Base-by-base conservation (phyloP, 2,329 filamentous ascomycete genomes). In the Monilinia laxa region DNA sequence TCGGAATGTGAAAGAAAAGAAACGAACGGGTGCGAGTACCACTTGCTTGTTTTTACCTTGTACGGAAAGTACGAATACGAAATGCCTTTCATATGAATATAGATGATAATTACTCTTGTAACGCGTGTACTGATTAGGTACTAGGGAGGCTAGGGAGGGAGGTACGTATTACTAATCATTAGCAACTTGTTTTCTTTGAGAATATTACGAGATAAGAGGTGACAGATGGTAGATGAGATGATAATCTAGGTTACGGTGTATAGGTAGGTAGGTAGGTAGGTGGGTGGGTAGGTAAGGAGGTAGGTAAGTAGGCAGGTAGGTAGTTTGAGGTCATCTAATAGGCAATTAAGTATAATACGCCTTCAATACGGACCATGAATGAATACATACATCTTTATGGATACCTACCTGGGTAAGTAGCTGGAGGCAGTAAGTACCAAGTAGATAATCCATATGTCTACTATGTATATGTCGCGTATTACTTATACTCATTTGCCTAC, bases 1-100 rank as follows among this genome's bases (percentile, higher is more conserved):
- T 62, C 58, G 45, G 58, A 60, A 51, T 40, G 28, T 60, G 28
- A 60, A 25, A 60, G 57, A 47, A 42, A 9, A 35, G 42, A 60
- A 60, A 49, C 25, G 42, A 49, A 59, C 35, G 40, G 56, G 56
- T 28, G 28, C 28, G 28, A 28, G 28, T 28, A 28, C 28, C 28
- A 28, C 28, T 28, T 28, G 4, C 28, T 28, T 28, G 28, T 28
- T 47, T 47, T 20, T 47, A n/a, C 6, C 18, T 20, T 47, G 9
- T 20, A 47, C 20, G 5, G 40, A 58, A 45, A 12, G 4, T 58
- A 47, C 56, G 57, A 60, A 60, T 60, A 42, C 42, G 42, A 60
- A 40, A 35, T 6, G 10, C 25, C 56, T 60, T 60, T 38, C 57
- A 49, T 35, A 35, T 35, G 31, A 5, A 35, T 35, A 35, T 35